Evolutionary conservation across 306 rosid species (phyloP), one percentile per base, ranked within the genome.

Genomic region (Vigna reflexopilosa): DNA sequence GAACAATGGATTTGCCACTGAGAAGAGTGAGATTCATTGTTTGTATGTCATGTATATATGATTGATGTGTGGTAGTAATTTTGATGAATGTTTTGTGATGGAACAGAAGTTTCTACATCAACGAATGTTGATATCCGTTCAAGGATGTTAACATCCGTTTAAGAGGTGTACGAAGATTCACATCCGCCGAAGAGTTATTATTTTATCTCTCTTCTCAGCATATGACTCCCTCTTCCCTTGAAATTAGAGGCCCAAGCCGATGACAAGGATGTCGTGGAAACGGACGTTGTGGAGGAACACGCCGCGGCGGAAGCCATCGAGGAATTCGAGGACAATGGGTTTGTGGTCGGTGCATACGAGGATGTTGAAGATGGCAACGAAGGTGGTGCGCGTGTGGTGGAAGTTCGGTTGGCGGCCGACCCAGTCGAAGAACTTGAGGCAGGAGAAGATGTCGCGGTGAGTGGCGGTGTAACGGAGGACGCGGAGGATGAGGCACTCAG

Each of bases 1-100:
- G 90, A 92, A 90, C 88, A 92, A 87, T 68, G 98, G 97, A 74
- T 72, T 94, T 81, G 98, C 97, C 67, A 89, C 86, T 10, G 97
- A 94, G 84, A 92, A 88, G 87, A 94, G 98, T 94, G 83, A 83
- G 86, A 54, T 22, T 76, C 26, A 28, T 16, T 26, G 17, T 42
- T 22, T 80, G 17, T 47, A 0, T 22, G 22, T 22, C 22, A 22
- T 22, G 22, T 22, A 22, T 22, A 22, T 22, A 22, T 22, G 22
- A 22, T 22, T 22, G 22, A 22, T 22, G 22, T 22, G 22, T 22
- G 22, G 22, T 22, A 22, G 22, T 22, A 22, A 22, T 22, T 22
- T 22, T 22, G 22, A 22, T 22, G 22, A 22, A 22, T 22, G 22
- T 22, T 22, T 22, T 22, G 22, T 22, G 22, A 22, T 22, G 22